phyloP scores from a whole-genome alignment of 805 yeast genomes.

The Candida coquimbonensis region DNA sequence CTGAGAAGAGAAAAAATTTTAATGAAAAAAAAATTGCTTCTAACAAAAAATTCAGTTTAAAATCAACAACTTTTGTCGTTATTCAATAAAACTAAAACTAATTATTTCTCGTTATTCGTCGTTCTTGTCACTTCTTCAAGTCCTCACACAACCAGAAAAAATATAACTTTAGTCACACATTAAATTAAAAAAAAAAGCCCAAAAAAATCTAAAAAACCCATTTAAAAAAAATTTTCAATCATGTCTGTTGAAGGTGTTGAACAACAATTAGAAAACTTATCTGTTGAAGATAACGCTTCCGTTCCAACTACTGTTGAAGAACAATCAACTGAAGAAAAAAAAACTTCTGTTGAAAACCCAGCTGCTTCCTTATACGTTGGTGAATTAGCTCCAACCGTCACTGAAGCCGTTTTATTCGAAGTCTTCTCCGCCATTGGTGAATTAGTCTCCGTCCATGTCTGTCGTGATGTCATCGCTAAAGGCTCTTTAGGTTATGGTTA shows the following conservation, averaged over 20 bases:
- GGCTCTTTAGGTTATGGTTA: conserved; percentile 97
- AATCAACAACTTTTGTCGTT: conserved; percentile 3
- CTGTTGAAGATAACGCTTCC: conserved; percentile 28
- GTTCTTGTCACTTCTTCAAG: background rate
- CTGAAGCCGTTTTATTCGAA: conserved; percentile 92
- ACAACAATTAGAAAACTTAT: conserved; percentile 42
- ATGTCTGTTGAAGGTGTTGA: conserved; percentile 36
- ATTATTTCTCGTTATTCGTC: no score
- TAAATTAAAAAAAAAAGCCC: conserved; percentile 14
- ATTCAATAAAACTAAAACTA: background rate
- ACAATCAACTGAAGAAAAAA: conserved; percentile 30
- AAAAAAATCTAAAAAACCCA: conserved; percentile 11
- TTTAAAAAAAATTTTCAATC: conserved; percentile 12
- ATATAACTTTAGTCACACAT: background rate
- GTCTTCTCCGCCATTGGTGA: conserved; percentile 91
- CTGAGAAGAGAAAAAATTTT: background rate
- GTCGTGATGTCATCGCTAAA: conserved; percentile 97
- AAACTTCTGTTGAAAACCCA: conserved; percentile 41
- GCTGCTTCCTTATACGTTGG: conserved; percentile 94
- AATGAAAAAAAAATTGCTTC: background rate
- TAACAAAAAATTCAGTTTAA: background rate
- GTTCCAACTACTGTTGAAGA: conserved; percentile 25
- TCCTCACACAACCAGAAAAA: no score
- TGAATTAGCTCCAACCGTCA: conserved; percentile 86
- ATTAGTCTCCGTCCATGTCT: conserved; percentile 94